These are phyloP conservation scores for Melaleuca alternifolia DNA, from an alignment of 345 rosid genomes.

Conservation along the genomic window DNA sequence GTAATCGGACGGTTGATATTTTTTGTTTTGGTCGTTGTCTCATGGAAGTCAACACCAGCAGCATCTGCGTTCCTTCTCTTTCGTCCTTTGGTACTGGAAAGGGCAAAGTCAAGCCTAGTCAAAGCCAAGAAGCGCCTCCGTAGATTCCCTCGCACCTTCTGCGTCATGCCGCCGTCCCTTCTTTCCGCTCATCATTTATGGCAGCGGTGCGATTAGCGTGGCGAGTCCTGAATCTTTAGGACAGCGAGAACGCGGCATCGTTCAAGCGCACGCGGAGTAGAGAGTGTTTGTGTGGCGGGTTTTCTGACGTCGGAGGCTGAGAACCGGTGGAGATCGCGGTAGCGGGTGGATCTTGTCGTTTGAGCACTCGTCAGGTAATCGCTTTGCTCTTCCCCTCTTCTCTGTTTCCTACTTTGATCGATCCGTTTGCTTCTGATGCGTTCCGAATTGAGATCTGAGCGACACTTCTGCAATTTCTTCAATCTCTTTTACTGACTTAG, in stretches of 20 bases:
- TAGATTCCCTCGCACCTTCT: background rate
- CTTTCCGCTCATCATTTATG: background rate
- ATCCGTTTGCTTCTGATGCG: background rate
- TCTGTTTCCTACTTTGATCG: background rate
- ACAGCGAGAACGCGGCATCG: background rate
- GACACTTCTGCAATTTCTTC: background rate
- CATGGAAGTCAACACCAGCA: background rate
- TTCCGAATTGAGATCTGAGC: background rate
- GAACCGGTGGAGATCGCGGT: background rate
- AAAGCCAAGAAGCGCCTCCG: background rate
- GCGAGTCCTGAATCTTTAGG: background rate
- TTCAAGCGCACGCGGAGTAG: background rate
- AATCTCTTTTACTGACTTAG: background rate
- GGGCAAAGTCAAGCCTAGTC: background rate
- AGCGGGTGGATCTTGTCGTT: background rate
- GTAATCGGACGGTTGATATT: background rate
- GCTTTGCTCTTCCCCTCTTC: background rate
- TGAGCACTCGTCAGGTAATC: background rate
- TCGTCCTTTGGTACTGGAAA: too few species aligned
- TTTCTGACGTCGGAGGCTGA: too few species aligned
- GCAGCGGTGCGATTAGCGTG: background rate
- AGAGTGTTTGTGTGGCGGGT: background rate
- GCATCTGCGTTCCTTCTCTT: background rate
- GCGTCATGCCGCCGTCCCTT: background rate
- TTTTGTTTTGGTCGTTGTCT: background rate